Percentiles rank a stretch among this genome's conserved stretches.
These are phyloP conservation scores for Dryadomyces quercivorus DNA, from an alignment of 2,329 filamentous ascomycete genomes.

Conservation along the genomic window DNA sequence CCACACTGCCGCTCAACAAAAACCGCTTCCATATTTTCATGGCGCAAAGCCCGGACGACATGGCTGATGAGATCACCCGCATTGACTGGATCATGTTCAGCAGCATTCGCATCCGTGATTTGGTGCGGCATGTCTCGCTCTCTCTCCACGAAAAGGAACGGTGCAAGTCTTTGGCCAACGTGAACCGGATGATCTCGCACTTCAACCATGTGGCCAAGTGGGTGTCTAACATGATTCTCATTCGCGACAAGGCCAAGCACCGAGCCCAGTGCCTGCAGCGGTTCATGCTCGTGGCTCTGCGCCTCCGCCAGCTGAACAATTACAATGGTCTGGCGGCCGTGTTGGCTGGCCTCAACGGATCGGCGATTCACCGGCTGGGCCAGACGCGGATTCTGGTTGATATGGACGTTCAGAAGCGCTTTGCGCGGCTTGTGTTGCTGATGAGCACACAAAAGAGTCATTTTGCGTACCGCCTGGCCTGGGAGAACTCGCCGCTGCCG, in stretches of 20 bases:
- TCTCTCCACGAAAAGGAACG: constrained; percentile 58
- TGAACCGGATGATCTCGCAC: constrained; percentile 88
- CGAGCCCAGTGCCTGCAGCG: constrained; percentile 84
- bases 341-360: constrained; percentile 82
- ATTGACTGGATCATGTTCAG: constrained; percentile 99
- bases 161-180: constrained; percentile 67
- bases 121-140: constrained; percentile 82
- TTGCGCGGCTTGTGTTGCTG: constrained; percentile 75
- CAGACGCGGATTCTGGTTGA: constrained; percentile 71
- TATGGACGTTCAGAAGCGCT: constrained; percentile 63
- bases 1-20: constrained; percentile 63
- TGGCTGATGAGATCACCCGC: constrained; percentile 82
- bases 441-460: constrained; percentile 91
- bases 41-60: constrained; percentile 70
- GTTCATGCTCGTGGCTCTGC: constrained; percentile 82
- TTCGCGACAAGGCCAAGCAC: constrained; percentile 93
- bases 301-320: constrained; percentile 84
- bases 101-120: constrained; percentile 82
- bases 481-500: constrained; percentile 86
- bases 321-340: constrained; percentile 95
- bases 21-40: constrained; percentile 84
- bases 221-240: constrained; percentile 71
- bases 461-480: constrained; percentile 90
- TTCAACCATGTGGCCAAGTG: constrained; percentile 79
- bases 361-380: constrained; percentile 68